Evolutionary conservation across 768 basidiomycete genomes (phyloP), one percentile per base, ranked within the genome.

Genomic region (Paxillus ammoniavirescens): DNA sequence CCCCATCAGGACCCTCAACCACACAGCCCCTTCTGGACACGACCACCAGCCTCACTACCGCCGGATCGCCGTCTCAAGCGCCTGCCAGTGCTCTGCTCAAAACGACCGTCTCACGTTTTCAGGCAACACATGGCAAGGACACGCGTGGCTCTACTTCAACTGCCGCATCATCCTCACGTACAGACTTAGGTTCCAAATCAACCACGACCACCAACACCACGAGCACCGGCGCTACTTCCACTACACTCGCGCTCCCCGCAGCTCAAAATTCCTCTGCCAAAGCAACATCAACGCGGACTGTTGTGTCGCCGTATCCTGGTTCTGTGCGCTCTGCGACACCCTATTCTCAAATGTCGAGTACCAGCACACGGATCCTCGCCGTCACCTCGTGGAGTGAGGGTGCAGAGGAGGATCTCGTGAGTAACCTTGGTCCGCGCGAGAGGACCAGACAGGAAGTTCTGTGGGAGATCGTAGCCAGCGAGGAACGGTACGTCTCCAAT

Each of bases 391-490:
- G 95, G 95, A 95, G 92, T 65, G 91, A 96, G 68, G 89, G 87
- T 58, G 92, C 94, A 9, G 93, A 95, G 68, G 93, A 91, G 52
- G 95, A 98, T 70, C 82, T 98, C 41, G 91, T 98, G 17, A 86
- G 87, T 42, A 93, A 98, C 65, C 77, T 98, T 35, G 92, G 93
- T n/a, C 86, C 92, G 42, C 84, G 92, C 55, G 95, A 98, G 69
- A 83, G 95, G 53, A 97, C 95, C 37, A 82, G 95, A 49, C 95
- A 98, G 71, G 95, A 98, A 73, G 95, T 98, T 6, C 72, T 98
- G 26, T 97, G 93, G 77, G 95, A 98, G 75, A 98, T 98, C 60
- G 93, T 98, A 46, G 88, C 90, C 30, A 93, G 91, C 60, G 95
- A 98, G 73, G 93, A 98, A 70, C 84, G 94, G 91, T 92, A 64